Evolutionary conservation across 306 rosid genomes (phyloP), one percentile per base, ranked within the genome.

Genomic region (Bauhinia variegata): DNA sequence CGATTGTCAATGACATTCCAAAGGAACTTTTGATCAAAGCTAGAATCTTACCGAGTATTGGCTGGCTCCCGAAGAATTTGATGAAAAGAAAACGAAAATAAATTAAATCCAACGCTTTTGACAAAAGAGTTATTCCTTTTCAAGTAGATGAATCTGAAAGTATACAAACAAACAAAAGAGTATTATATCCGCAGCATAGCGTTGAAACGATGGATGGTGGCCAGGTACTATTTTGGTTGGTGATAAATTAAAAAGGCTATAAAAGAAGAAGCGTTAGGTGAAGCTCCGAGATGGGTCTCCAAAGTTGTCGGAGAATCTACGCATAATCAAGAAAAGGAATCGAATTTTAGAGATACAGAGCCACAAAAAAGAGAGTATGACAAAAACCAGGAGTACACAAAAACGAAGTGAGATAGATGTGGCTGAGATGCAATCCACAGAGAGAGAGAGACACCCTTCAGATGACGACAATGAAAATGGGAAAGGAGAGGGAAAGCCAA

Each of bases 321-420:
- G 65, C 19, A 12, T 7, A 57, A 48, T 8, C 49, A 37, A 74
- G 49, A 28, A 15, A 49, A 32, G 43, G 31, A 32, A 60, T 13
- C 37, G 83, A 78, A 82, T 48, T 52, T 43, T 42, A 19, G 66
- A 47, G 62, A 46, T 55, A 68, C 54, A 76, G 80, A 81, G 32
- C 74, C 81, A 73, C 79, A 73, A 12, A 68, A 68, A 28, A 62
- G 63, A 9, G 60, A 71, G 53, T 50, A 46, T 51, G 80, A 75
- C 43, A 44, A 38, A 55, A 53, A 49, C 57, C 23, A 13, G 30
- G 19, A 55, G 11, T 49, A 19, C 31, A 31, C 54, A 41, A 15
- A 11, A n/a, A 0, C 9, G 16, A n/a, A 50, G 54, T 5, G 52
- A 49, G 17, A 55, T 43, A 60, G 72, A 62, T 63, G 83, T 69